phyloP scores from a whole-genome alignment of 2,329 filamentous ascomycete species.

The Pseudogymnoascus sp. region DNA sequence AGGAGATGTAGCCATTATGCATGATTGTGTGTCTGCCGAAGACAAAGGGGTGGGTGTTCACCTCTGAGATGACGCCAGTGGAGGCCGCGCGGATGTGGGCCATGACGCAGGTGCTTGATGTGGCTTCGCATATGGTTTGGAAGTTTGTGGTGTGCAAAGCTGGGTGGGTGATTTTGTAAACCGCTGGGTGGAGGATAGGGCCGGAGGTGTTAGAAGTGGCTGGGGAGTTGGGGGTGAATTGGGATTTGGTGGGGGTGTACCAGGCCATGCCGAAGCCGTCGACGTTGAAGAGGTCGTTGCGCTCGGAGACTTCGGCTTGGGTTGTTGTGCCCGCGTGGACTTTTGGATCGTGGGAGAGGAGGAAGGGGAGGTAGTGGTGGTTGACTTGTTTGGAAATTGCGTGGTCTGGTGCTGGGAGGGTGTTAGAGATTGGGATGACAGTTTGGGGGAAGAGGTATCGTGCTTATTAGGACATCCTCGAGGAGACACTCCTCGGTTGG shows the following conservation, averaged over 20 bases:
- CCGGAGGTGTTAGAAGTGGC: slow-evolving; percentile 23
- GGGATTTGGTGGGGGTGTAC: slow-evolving; percentile 39
- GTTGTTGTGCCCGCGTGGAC: slow-evolving; percentile 29
- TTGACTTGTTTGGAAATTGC: slow-evolving; percentile 38
- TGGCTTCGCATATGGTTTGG: slow-evolving; percentile 42
- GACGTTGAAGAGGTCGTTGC: slow-evolving; percentile 46
- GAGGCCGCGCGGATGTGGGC: slow-evolving; percentile 45
- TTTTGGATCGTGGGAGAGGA: slow-evolving; percentile 38
- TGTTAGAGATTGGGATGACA: slow-evolving; percentile 15
- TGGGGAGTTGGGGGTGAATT: slow-evolving; percentile 21
- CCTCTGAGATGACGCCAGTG: slow-evolving; percentile 37
- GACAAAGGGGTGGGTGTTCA: slow-evolving; percentile 47
- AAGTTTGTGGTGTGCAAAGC: slow-evolving; percentile 47
- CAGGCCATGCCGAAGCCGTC: slow-evolving; percentile 48
- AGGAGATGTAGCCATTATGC: slow-evolving; percentile 45
- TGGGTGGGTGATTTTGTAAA: slow-evolving; percentile 44
- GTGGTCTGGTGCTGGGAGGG: slow-evolving; percentile 28
- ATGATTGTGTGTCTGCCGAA: slow-evolving; percentile 47
- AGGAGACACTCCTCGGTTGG: slow-evolving; percentile 44
- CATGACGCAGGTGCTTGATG: slow-evolving; percentile 40
- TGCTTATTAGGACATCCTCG: slow-evolving; percentile 43
- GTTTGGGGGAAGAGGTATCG: slow-evolving; percentile 24
- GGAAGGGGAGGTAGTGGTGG: slow-evolving; percentile 44
- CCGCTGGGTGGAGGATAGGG: slow-evolving; percentile 35
- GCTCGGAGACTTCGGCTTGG: slow-evolving; percentile 37